These are phyloP conservation scores for Kurtzmaniella quercitrusa DNA, from an alignment of 1,139 yeast species.

Conservation along the genomic window DNA sequence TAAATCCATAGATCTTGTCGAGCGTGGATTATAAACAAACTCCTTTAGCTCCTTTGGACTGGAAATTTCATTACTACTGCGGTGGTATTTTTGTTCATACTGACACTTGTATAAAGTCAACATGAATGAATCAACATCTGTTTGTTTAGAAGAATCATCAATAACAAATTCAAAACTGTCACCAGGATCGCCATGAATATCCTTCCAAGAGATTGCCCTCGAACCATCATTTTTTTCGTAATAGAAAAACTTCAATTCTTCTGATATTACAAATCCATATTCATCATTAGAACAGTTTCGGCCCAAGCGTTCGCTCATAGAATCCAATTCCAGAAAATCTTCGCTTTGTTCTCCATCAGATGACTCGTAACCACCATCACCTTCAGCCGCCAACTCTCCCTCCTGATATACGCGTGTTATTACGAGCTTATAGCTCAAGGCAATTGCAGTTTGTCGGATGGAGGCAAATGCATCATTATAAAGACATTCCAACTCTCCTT, in stretches of 20 bases:
- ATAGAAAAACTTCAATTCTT: constrained; percentile 51
- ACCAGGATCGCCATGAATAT: constrained; percentile 80
- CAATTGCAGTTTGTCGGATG: constrained; percentile 64
- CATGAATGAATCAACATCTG: constrained; percentile 64
- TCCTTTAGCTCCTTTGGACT: constrained; percentile 48
- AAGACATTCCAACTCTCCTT: constrained; percentile 82
- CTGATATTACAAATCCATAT: constrained; percentile 64
- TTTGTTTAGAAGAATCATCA: constrained; percentile 53
- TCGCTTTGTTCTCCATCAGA: constrained; percentile 49
- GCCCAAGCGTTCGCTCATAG: constrained; percentile 22
- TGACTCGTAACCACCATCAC: constrained; percentile 35
- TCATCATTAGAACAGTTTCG: constrained; percentile 50
- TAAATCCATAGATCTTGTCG: constrained; percentile 18
- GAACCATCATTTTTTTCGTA: constrained; percentile 28
- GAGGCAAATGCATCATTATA: constrained; percentile 75
- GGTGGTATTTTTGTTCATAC: constrained; percentile 70
- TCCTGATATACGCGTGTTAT: constrained; percentile 68
- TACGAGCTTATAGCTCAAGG: constrained; percentile 66
- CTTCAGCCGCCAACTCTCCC: constrained; percentile 50
- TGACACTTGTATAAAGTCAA: constrained; percentile 61
- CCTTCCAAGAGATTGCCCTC: constrained; percentile 70
- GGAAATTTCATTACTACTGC: constrained; percentile 45
- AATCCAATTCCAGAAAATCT: constrained; percentile 32
- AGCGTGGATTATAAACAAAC: constrained; percentile 40
- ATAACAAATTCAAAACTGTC: constrained; percentile 81